These are phyloP conservation scores for Rhodotorula sp. DNA, from an alignment of 1,284 basidiomycete genomes.

Conservation along the genomic window DNA sequence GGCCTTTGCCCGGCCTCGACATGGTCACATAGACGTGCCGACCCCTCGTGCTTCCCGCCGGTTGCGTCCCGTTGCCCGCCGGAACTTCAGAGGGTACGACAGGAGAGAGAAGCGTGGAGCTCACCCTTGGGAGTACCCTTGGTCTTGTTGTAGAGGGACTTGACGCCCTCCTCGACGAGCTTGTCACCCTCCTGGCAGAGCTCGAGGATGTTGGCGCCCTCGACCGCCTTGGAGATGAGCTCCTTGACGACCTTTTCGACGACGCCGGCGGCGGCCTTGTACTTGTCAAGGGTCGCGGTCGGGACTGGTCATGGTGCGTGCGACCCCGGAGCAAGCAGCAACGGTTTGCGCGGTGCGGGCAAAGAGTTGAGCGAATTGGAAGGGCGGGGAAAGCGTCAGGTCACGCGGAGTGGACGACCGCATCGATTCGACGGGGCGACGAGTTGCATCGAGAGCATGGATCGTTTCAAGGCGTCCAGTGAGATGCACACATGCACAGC, in stretches of 20 bases:
- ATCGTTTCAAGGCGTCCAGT: too few relatives aligned
- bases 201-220: constrained; percentile 79
- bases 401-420: too few relatives aligned
- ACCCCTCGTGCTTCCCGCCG: background rate
- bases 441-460: too few relatives aligned
- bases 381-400: background rate
- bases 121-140: constrained; percentile 62
- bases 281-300: constrained; percentile 41
- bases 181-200: constrained; percentile 90
- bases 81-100: too few relatives aligned
- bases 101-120: constrained; percentile 25
- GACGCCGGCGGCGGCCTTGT: constrained; percentile 73
- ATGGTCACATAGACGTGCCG: too few relatives aligned
- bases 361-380: too few relatives aligned
- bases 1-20: background rate
- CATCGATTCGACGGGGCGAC: background rate
- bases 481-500: too few relatives aligned
- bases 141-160: constrained; percentile 85
- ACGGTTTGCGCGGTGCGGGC: too few relatives aligned
- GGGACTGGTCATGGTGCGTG: constrained; percentile 21
- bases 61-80: background rate
- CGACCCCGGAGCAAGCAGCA: background rate
- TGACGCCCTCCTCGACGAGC: constrained; percentile 80
- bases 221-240: constrained; percentile 70
- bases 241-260: constrained; percentile 81